A percentile compares a stretch with the other conserved stretches of the same genome.
These are phyloP conservation scores for Centaurea solstitialis DNA, from an alignment of 129 eudicot species.

Conservation along the genomic window DNA sequence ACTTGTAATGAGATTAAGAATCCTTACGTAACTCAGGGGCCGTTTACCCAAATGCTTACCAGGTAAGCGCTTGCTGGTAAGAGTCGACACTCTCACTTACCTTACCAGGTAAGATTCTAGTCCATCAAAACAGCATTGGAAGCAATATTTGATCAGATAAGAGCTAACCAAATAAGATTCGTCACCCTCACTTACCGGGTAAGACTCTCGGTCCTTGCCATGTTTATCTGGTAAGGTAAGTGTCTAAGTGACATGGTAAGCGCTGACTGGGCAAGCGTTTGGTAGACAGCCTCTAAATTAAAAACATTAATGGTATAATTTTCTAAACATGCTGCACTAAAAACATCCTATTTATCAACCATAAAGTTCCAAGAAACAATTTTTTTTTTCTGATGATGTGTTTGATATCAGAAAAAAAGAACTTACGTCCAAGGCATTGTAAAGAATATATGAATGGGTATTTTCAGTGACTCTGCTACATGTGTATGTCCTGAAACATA, in stretches of 20 bases:
- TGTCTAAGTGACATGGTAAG: neutral
- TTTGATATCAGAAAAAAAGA: constrained; percentile 17
- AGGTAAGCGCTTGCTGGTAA: neutral
- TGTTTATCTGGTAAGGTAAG: neutral
- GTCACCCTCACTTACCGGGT: neutral
- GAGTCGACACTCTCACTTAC: neutral
- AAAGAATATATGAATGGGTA: constrained; percentile 95
- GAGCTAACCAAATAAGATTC: neutral
- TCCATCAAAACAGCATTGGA: neutral
- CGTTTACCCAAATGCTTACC: neutral
- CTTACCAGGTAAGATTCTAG: neutral
- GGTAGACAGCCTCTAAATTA: neutral
- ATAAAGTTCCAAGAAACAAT: neutral
- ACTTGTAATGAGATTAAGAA: constrained; percentile 5
- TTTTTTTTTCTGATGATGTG: neutral
- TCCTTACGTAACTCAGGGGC: neutral
- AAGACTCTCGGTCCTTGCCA: neutral
- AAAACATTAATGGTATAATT: neutral
- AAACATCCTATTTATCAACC: neutral
- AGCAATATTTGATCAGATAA: neutral
- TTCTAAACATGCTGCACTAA: neutral
- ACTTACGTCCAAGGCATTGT: constrained; percentile 99
- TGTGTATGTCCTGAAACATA: constrained; percentile 82
- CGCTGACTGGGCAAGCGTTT: neutral
- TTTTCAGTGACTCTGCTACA: constrained; percentile 94